Percentiles rank a stretch among this genome's conserved stretches.
Conservation (phyloP, 805 yeast genomes). For the Yarrowia yakushimensis region DNA sequence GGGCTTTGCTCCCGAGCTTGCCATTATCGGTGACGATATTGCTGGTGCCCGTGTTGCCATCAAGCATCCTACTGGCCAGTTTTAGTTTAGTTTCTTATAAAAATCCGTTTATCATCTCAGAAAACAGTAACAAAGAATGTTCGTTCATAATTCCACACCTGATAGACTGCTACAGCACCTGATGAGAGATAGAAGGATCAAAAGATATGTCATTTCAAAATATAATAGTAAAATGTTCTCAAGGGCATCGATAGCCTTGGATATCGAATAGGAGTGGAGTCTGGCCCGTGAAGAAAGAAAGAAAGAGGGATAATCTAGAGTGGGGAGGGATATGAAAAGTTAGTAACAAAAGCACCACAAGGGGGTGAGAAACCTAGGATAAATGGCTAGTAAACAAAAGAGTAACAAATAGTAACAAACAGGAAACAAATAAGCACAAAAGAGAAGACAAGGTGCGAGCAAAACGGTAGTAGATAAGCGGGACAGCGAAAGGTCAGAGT, state of each 20-base stretch:
- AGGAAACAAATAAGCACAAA: neutral
- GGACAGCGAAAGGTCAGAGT: neutral
- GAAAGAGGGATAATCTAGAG: neutral
- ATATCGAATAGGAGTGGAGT: neutral
- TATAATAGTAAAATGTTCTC: neutral
- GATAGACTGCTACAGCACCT: neutral
- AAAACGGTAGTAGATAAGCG: neutral
- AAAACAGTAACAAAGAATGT: no score
- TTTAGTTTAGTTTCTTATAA: neutral
- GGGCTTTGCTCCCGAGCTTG: slow-evolving; percentile 67
- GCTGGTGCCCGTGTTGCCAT: slow-evolving; percentile 9
- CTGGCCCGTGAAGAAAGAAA: neutral
- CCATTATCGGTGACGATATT: slow-evolving; percentile 11
- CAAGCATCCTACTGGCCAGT: slow-evolving; percentile 12
- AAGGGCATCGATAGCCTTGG: slow-evolving; percentile 9
- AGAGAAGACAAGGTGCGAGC: neutral
- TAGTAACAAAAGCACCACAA: slow-evolving; percentile 5
- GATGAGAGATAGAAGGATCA: neutral
- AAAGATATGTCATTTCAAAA: neutral
- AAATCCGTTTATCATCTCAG: neutral
- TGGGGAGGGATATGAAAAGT: neutral
- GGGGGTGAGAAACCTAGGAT: slow-evolving; percentile 7
- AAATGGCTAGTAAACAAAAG: neutral
- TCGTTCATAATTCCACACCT: no score
- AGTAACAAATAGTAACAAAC: neutral